Percentiles rank a stretch among this genome's conserved stretches.
Evolutionary conservation across 2,329 filamentous ascomycete species (phyloP).

Genomic region (Septoria petroselini): DNA sequence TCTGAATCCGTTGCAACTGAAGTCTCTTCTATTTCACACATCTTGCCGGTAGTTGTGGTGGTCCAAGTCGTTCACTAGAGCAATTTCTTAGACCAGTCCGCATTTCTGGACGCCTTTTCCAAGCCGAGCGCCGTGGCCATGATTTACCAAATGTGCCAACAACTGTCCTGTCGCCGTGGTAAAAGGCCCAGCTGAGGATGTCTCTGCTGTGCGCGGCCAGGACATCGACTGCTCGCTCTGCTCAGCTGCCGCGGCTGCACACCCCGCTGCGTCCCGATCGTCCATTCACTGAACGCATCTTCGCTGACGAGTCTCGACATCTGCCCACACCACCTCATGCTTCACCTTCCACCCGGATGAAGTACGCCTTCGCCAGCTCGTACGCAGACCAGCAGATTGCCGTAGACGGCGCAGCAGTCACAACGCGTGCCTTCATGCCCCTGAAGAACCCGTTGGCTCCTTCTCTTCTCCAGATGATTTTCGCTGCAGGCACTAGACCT

Average conservation of each 20-base stretch:
- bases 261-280: neutral
- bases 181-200: too few species aligned
- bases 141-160: neutral
- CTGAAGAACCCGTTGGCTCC: slow-evolving; percentile 88
- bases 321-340: neutral
- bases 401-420: slow-evolving; percentile 97
- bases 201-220: neutral
- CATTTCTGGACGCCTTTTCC: neutral
- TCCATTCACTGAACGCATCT: neutral
- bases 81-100: too few species aligned
- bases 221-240: neutral
- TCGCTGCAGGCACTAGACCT: slow-evolving; percentile 73
- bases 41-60: too few species aligned
- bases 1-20: too few species aligned
- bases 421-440: slow-evolving; percentile 82
- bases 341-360: slow-evolving; percentile 47
- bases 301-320: neutral
- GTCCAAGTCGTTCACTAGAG: too few species aligned
- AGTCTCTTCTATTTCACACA: too few species aligned
- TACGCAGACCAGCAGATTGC: slow-evolving; percentile 96
- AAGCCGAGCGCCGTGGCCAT: slow-evolving; percentile 2
- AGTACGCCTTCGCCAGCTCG: slow-evolving; percentile 67
- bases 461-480: slow-evolving; percentile 77
- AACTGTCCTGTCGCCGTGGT: neutral
- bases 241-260: too few species aligned